Evolutionary conservation across 1,139 yeast species (phyloP), one percentile per base, ranked within the genome.

Genomic region (Arxiozyma telluris): DNA sequence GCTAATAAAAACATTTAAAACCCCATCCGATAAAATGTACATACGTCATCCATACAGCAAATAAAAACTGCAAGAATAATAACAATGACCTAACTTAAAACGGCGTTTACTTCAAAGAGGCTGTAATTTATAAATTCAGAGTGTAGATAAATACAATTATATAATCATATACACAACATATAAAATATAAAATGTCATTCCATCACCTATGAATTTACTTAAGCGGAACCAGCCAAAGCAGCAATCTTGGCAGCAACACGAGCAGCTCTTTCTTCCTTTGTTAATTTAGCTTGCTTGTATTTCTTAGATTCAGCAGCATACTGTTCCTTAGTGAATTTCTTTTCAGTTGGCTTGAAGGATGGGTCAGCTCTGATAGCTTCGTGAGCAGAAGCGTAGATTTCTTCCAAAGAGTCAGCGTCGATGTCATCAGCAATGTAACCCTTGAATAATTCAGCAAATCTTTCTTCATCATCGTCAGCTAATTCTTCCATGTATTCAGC

Each of bases 401-500:
- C 99, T 83, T 94, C 99, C 69, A 93, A 73, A 67, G 86, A 90
- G 73, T 93, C 98, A 69, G 98, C 94, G 77, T 93, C 98, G 71
- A 93, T 82, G 76, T 90, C 98, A 73, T 91, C 98, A 68, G 84
- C 96, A 69, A 94, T 78, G 93, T 94, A 93, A 72, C 90, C 83
- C 82, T 88, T 86, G 96, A 93, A 93, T 76, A 93, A 83, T 73
- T 88, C 82, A 77, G 84, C 84, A 96, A 83, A 93, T 81, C 95
- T 93, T 83, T 93, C 99, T 83, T 93, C 99, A 84, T 93, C 99
- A 77, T 93, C 99, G 73, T 93, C 99, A 79, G 93, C 93, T 76
- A 93, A 88, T 83, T 93, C 98, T 83, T 93, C 98, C 96, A 94
- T 94, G 94, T 93, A 94, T 83, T 94, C 98, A 74, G 98, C 87